Percentiles rank a stretch among this genome's conserved stretches.
Conservation (phyloP, 768 basidiomycete genomes). For the Mrakia blollopis region DNA sequence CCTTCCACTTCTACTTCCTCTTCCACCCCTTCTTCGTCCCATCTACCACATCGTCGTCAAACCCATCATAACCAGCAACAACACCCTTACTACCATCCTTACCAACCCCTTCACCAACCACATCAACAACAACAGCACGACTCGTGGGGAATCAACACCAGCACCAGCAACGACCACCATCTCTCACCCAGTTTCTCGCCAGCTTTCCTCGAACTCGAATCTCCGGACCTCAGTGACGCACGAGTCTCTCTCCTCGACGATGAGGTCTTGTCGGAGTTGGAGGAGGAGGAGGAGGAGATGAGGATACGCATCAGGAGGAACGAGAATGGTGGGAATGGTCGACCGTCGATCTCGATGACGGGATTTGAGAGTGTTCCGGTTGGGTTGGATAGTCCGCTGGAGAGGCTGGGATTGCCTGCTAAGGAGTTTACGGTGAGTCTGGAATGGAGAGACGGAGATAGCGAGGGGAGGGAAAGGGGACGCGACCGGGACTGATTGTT, state of each 20-base stretch:
- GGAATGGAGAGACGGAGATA: too few relatives aligned
- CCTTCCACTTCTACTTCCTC: neutral
- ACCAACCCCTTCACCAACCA: too few relatives aligned
- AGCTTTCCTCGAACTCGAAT: neutral
- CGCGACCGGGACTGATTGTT: neutral
- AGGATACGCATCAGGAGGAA: neutral
- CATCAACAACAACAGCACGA: too few relatives aligned
- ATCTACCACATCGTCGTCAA: too few relatives aligned
- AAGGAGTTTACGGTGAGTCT: slow-evolving; percentile 1
- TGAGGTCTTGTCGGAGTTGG: neutral
- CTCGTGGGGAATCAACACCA: neutral
- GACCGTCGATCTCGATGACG: neutral
- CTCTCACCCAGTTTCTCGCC: neutral
- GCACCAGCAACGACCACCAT: too few relatives aligned
- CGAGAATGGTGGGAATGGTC: neutral
- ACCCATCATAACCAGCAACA: too few relatives aligned
- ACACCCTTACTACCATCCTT: too few relatives aligned
- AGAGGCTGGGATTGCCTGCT: neutral
- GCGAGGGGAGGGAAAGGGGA: too few relatives aligned
- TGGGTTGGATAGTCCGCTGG: neutral
- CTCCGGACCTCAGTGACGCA: neutral
- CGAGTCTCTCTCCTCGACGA: neutral
- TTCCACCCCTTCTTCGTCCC: neutral
- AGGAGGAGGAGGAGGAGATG: neutral
- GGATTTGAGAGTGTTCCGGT: neutral